Percentiles rank a stretch among this genome's conserved stretches.
Evolutionary conservation across 2,329 filamentous ascomycete species (phyloP).

Genomic region (Xylaria arbuscula): DNA sequence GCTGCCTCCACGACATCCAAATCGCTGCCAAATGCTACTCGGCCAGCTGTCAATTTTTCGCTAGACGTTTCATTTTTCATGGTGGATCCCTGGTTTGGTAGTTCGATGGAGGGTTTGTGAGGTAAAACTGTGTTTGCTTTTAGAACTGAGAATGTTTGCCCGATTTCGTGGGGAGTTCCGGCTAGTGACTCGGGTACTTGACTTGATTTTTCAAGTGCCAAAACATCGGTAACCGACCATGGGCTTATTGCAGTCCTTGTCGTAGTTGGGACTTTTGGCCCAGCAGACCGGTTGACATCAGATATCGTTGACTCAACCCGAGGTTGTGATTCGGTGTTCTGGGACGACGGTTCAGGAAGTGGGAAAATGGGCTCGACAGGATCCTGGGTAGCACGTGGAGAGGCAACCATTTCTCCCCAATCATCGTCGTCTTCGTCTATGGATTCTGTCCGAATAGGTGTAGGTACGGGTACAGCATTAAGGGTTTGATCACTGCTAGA

Average conservation of each 20-base stretch:
- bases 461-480: not conserved
- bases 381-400: constrained; percentile 46
- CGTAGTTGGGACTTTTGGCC: not conserved
- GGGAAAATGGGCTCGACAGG: constrained; percentile 13
- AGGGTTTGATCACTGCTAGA: not conserved
- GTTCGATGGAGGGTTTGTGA: not conserved
- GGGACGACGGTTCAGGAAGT: not conserved
- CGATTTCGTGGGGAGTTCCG: constrained; percentile 30
- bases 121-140: constrained; percentile 32
- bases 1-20: constrained; percentile 22
- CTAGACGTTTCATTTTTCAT: not conserved
- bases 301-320: constrained; percentile 6
- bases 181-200: constrained; percentile 25
- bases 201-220: constrained; percentile 40
- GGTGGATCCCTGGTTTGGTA: not conserved
- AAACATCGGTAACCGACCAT: constrained; percentile 38
- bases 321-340: constrained; percentile 1
- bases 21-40: constrained; percentile 2
- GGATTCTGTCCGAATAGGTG: constrained; percentile 10
- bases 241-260: not conserved
- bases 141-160: constrained; percentile 33
- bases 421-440: constrained; percentile 63
- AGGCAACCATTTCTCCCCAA: constrained; percentile 70
- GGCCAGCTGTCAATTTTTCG: not conserved
- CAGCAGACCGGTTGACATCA: not conserved